Percentiles rank a stretch among this genome's conserved stretches.
These are phyloP conservation scores for Epichloe coenophiala DNA, from an alignment of 2,329 filamentous ascomycete species.

Conservation along the genomic window DNA sequence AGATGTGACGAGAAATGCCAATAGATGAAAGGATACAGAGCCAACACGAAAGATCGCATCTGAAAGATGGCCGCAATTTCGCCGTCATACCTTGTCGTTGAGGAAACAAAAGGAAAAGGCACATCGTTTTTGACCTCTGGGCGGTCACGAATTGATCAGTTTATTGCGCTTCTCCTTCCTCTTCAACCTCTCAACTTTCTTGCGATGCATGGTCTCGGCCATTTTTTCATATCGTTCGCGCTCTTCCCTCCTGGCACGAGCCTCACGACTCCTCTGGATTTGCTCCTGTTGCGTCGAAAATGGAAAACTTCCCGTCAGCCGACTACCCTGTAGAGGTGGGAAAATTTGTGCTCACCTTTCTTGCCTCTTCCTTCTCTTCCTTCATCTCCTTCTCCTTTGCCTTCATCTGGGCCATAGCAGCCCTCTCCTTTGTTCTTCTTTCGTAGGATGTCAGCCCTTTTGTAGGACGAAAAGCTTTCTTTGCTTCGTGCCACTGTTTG, in stretches of 20 bases:
- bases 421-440: constrained; percentile 58
- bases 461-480: constrained; percentile 73
- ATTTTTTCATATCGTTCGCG: constrained; percentile 85
- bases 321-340: not conserved
- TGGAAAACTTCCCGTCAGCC: constrained; percentile 1
- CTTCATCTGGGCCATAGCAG: constrained; percentile 63
- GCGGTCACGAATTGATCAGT: constrained; percentile 43
- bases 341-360: constrained; percentile 47
- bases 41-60: no score
- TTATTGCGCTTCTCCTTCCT: constrained; percentile 95
- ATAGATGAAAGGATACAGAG: no score
- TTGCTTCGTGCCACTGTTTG: constrained; percentile 83
- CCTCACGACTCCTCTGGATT: constrained; percentile 71
- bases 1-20: not conserved
- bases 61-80: not conserved
- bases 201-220: constrained; percentile 96
- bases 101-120: not conserved
- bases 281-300: constrained; percentile 41
- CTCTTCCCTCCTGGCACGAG: constrained; percentile 79
- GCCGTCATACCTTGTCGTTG: not conserved
- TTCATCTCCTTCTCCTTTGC: constrained; percentile 92
- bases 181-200: constrained; percentile 85
- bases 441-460: constrained; percentile 68
- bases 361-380: constrained; percentile 83
- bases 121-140: not conserved